phyloP scores from a whole-genome alignment of 768 basidiomycete species.

The Hygrophoropsis aurantiaca region DNA sequence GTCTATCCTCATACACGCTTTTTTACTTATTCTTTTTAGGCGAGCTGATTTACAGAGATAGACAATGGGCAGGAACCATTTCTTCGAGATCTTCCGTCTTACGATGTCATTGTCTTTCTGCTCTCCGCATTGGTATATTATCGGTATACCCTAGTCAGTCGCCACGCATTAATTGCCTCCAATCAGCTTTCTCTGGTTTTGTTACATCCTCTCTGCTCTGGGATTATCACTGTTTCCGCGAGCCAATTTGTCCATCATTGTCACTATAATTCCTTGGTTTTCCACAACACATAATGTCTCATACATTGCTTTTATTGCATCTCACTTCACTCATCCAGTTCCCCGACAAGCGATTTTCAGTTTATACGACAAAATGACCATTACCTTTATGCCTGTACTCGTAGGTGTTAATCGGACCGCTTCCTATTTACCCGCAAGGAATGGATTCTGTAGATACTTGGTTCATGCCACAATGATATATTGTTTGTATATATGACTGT shows the following conservation, averaged over 20 bases:
- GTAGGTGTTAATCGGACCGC: slow-evolving; percentile 20
- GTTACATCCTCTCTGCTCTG: background rate
- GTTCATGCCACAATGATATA: slow-evolving; percentile 3
- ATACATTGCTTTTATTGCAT: slow-evolving; percentile 1
- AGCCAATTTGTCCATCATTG: background rate
- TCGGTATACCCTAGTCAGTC: background rate
- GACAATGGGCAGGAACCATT: slow-evolving; percentile 25
- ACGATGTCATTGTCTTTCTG: background rate
- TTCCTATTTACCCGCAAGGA: slow-evolving; percentile 21
- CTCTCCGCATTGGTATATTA: background rate
- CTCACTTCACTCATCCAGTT: slow-evolving; percentile 9
- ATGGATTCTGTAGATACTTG: slow-evolving; percentile 30
- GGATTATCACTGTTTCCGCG: slow-evolving; percentile 1
- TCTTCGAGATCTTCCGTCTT: background rate
- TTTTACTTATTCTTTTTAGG: slow-evolving; percentile 17
- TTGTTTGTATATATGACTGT: slow-evolving; percentile 6
- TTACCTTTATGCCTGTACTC: slow-evolving; percentile 25
- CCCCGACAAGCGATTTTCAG: slow-evolving; percentile 7
- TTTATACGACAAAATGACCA: slow-evolving; percentile 27
- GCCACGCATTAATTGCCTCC: background rate
- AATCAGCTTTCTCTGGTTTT: too few relatives aligned
- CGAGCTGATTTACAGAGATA: slow-evolving; percentile 38
- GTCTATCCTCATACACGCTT: slow-evolving; percentile 8
- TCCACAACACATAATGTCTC: background rate
- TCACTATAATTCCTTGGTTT: slow-evolving; percentile 8